These are phyloP conservation scores for Meyerozyma smithsonii DNA, from an alignment of 1,139 yeast species.

Conservation along the genomic window DNA sequence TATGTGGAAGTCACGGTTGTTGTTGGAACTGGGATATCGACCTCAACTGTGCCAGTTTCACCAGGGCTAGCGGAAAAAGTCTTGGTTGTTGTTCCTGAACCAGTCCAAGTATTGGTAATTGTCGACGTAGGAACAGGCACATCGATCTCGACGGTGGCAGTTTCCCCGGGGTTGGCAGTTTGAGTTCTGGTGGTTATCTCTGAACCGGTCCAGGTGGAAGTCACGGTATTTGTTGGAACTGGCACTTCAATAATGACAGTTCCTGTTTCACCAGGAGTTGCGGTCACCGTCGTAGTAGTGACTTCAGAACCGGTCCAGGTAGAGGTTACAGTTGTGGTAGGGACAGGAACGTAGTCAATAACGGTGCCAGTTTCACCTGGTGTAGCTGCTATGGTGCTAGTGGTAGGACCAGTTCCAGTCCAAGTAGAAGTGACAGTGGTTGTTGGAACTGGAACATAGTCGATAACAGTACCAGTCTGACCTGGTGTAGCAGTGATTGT, in stretches of 20 bases:
- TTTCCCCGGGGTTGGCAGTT: slow-evolving; percentile 8
- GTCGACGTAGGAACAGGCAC: slow-evolving; percentile 11
- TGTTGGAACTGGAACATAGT: slow-evolving; percentile 9
- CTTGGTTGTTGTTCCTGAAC: slow-evolving; percentile 4
- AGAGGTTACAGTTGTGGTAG: slow-evolving; percentile 5
- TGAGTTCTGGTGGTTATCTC: slow-evolving; percentile 7
- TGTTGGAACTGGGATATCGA: slow-evolving; percentile 5
- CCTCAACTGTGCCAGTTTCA: slow-evolving; percentile 1
- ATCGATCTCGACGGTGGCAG: slow-evolving; percentile 9
- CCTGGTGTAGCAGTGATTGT: slow-evolving; percentile 1
- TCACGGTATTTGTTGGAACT: slow-evolving; percentile 10
- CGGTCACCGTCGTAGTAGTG: slow-evolving; percentile 1
- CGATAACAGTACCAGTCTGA: slow-evolving; percentile 1
- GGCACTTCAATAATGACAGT: slow-evolving; percentile 4
- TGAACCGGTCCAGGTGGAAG: slow-evolving; percentile 11
- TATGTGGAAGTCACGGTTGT: slow-evolving; percentile 5
- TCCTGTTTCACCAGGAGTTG: slow-evolving; percentile 1
- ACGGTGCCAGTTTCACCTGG: slow-evolving; percentile 10
- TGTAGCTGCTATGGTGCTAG: slow-evolving; percentile 7
- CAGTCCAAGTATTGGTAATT: slow-evolving; percentile 10
- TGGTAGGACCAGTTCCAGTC: slow-evolving; percentile 8
- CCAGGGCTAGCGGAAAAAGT: slow-evolving; percentile 3
- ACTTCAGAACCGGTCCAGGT: slow-evolving; percentile 3
- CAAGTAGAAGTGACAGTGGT: slow-evolving; percentile 10
- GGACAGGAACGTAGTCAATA: slow-evolving; percentile 8